Conservation (phyloP, 2,329 filamentous ascomycete genomes). For the Aureobasidium lini region DNA sequence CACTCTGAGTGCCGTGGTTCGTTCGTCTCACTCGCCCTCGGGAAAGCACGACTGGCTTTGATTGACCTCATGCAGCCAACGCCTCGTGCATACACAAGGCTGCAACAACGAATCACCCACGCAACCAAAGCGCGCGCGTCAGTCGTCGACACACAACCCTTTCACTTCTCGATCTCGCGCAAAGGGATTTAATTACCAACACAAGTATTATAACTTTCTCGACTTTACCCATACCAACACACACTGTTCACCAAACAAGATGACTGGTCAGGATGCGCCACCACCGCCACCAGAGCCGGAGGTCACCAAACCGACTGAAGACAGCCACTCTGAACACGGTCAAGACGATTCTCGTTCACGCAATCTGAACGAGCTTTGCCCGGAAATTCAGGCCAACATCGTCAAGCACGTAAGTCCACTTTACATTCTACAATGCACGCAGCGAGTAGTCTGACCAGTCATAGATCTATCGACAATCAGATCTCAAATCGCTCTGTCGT, state of each 20-base stretch:
- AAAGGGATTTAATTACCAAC: background rate
- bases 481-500: constrained; percentile 42
- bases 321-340: background rate
- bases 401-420: background rate
- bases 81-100: constrained; percentile 1
- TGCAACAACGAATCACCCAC: background rate
- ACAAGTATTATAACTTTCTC: background rate
- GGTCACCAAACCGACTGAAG: background rate
- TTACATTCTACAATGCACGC: background rate
- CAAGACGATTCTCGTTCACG: too few relatives aligned
- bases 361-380: background rate
- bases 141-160: background rate
- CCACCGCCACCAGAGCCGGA: background rate
- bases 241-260: background rate
- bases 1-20: background rate
- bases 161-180: background rate
- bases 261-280: background rate
- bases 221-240: background rate
- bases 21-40: background rate
- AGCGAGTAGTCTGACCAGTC: background rate
- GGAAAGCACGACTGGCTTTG: background rate
- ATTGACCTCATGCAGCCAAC: background rate
- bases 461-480: constrained; percentile 38
- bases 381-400: background rate
- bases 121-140: constrained; percentile 8